Evolutionary conservation across 2,329 filamentous ascomycete genomes (phyloP).

Genomic region (Monilinia laxa): DNA sequence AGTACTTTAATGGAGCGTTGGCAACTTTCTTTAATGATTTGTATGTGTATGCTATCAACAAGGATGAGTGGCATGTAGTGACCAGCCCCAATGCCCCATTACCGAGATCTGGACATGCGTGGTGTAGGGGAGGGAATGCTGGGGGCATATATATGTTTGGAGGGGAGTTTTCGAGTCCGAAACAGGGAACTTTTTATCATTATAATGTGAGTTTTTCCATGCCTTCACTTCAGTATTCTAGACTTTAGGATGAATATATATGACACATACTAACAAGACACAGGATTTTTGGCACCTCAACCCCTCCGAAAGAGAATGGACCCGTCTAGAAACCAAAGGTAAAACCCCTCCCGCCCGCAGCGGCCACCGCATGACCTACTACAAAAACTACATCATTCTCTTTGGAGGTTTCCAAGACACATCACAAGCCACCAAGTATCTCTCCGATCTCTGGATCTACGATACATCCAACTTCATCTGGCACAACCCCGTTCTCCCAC

Average conservation of each 20-base stretch:
- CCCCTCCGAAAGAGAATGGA: conserved; percentile 83
- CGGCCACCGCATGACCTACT: conserved; percentile 94
- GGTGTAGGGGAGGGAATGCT: conserved; percentile 82
- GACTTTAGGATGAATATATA: too few species aligned
- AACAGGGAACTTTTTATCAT: conserved; percentile 98
- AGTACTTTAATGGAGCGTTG: conserved; percentile 90
- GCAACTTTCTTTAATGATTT: conserved; percentile 71
- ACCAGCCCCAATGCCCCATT: conserved; percentile 89
- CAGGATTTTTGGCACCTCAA: conserved; percentile 81
- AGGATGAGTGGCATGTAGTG: conserved; percentile 86
- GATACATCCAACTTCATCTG: conserved; percentile 86
- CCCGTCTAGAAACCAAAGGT: conserved; percentile 75
- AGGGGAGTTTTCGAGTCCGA: conserved; percentile 93
- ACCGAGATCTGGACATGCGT: conserved; percentile 89
- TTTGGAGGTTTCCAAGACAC: conserved; percentile 98
- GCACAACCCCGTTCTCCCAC: conserved; percentile 72
- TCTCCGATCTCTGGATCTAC: conserved; percentile 93
- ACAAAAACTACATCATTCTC: conserved; percentile 93
- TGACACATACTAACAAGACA: not conserved
- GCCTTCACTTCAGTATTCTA: too few species aligned
- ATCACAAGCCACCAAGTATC: conserved; percentile 88
- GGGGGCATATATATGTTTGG: conserved; percentile 89
- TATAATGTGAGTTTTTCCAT: conserved; percentile 64
- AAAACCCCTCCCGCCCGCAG: conserved; percentile 81
- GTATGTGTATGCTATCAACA: conserved; percentile 72